These are phyloP conservation scores for Chlorokybus atmophyticus DNA, from an alignment of 139 green algal species.

Conservation along the genomic window DNA sequence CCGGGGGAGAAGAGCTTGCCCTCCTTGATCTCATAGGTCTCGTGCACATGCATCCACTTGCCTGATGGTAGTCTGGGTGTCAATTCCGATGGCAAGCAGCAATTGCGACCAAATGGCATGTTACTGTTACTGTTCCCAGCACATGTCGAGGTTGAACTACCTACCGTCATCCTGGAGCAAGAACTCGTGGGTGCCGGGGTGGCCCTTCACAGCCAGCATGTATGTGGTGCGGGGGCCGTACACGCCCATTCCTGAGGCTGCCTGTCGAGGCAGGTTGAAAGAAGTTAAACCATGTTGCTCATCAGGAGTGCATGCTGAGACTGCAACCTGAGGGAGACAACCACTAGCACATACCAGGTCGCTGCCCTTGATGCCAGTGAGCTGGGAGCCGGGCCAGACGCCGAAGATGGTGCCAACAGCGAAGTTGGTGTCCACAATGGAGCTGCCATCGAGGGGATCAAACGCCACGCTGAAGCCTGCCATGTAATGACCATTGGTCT, in stretches of 20 bases:
- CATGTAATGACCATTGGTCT: neutral
- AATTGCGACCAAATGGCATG: no score
- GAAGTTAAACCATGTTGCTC: no score
- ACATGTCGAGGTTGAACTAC: slow-evolving; percentile 26
- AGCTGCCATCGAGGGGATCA: slow-evolving; percentile 41
- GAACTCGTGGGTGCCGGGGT: slow-evolving; percentile 32
- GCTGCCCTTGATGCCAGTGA: slow-evolving; percentile 35
- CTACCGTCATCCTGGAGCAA: slow-evolving; percentile 35
- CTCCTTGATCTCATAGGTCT: slow-evolving; percentile 31
- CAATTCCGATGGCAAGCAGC: no score
- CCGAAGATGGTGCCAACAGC: slow-evolving; percentile 46
- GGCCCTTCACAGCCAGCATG: slow-evolving; percentile 29
- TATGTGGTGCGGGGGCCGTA: slow-evolving; percentile 46
- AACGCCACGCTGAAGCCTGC: slow-evolving; percentile 42
- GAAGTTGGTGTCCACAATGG: slow-evolving; percentile 51
- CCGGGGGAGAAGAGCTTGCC: slow-evolving; percentile 44
- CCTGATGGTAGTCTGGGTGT: no score
- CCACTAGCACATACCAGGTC: no score
- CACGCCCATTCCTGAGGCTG: slow-evolving; percentile 34
- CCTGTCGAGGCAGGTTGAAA: no score
- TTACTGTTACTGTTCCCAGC: no score
- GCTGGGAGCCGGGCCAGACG: slow-evolving; percentile 34
- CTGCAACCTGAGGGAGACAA: no score
- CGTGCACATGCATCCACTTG: slow-evolving; percentile 34
- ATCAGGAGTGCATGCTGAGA: no score